phyloP scores from a whole-genome alignment of 306 rosid genomes.

The Dryas octopetala region DNA sequence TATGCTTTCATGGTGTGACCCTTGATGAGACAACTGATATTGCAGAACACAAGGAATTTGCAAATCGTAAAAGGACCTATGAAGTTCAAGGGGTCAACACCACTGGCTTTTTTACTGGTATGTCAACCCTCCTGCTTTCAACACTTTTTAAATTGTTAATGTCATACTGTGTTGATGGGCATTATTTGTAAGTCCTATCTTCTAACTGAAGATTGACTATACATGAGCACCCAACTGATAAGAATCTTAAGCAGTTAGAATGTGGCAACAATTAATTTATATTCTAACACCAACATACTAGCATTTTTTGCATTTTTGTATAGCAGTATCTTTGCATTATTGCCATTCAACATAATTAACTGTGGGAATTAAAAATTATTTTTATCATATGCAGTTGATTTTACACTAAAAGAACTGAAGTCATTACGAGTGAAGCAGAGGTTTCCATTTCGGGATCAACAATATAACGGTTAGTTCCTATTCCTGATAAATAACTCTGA shows the following conservation, averaged over 20 bases:
- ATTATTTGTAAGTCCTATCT: background rate
- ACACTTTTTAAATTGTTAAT: background rate
- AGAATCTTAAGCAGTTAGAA: too few relatives aligned
- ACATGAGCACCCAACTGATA: background rate
- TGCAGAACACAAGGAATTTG: slow-evolving; percentile 56
- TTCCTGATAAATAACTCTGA: background rate
- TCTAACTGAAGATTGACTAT: background rate
- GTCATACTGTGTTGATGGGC: background rate
- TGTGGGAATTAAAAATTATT: slow-evolving; percentile 11
- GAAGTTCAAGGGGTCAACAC: slow-evolving; percentile 62
- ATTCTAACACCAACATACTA: too few relatives aligned
- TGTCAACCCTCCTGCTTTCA: slow-evolving; percentile 18
- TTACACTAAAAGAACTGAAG: slow-evolving; percentile 68
- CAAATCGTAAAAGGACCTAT: slow-evolving; percentile 74
- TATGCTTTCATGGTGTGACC: slow-evolving; percentile 78
- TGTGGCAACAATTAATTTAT: too few relatives aligned
- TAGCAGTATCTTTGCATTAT: background rate
- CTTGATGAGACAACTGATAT: slow-evolving; percentile 78
- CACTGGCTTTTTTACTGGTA: slow-evolving; percentile 86
- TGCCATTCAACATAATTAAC: slow-evolving; percentile 10
- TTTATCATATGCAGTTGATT: slow-evolving; percentile 67
- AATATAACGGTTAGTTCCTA: slow-evolving; percentile 65
- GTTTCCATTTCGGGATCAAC: slow-evolving; percentile 70
- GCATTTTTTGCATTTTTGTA: too few relatives aligned
- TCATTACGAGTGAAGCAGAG: slow-evolving; percentile 76